Percentiles rank a stretch among this genome's conserved stretches.
phyloP scores from a whole-genome alignment of 169 alveolate species.

The Cryptosporidium felis region DNA sequence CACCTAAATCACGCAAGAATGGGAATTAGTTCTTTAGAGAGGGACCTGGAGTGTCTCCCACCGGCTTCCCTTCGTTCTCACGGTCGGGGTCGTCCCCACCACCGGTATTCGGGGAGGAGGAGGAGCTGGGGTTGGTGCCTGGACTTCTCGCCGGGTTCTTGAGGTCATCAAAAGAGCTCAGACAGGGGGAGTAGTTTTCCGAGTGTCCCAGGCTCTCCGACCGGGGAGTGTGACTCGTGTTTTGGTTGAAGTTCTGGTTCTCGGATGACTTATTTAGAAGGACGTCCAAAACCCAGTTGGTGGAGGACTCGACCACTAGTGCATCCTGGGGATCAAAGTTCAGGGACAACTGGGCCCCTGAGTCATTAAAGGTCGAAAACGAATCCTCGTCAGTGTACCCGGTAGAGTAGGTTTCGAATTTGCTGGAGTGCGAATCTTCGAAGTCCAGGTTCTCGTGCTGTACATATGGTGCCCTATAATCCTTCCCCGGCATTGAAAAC shows the following conservation, averaged over 20 bases:
- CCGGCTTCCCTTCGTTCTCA: too few species aligned
- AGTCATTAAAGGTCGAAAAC: constrained; percentile 19
- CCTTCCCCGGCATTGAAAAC: not conserved
- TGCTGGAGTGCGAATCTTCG: not conserved
- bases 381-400: constrained; percentile 57
- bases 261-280: constrained; percentile 30
- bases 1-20: not conserved
- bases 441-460: not conserved
- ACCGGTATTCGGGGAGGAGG: not conserved
- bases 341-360: constrained; percentile 26
- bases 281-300: constrained; percentile 62
- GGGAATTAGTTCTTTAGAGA: not conserved
- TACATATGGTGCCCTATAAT: not conserved
- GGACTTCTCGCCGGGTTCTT: not conserved
- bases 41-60: not conserved
- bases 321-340: constrained; percentile 71
- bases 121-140: not conserved
- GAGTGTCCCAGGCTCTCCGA: not conserved
- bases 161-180: not conserved
- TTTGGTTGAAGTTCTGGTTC: not conserved
- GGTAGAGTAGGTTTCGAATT: constrained; percentile 39
- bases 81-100: not conserved
- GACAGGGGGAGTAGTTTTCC: not conserved
- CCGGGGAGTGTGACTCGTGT: not conserved
- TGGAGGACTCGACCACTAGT: constrained; percentile 52